Conservation (phyloP, 2,329 filamentous ascomycete genomes). For the Sclerotinia borealis region DNA sequence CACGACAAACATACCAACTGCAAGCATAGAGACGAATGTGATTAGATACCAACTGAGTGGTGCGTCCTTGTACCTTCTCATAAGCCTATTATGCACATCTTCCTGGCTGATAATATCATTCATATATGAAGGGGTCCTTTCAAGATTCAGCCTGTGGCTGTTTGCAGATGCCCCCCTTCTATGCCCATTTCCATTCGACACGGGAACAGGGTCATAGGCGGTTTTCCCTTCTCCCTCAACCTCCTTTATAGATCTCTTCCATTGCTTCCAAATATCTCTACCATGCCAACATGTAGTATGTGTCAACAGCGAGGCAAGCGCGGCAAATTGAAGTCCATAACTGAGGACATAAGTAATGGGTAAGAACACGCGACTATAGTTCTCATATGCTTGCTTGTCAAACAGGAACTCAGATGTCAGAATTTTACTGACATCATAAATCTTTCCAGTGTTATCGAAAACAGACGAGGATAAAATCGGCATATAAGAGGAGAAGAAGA, state of each 20-base stretch:
- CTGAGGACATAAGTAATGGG: constrained; percentile 84
- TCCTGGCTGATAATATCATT: constrained; percentile 60
- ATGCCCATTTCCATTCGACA: constrained; percentile 7
- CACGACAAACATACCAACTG: constrained; percentile 75
- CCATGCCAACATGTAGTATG: constrained; percentile 84
- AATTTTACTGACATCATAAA: constrained; percentile 77
- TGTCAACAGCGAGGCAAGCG: constrained; percentile 69
- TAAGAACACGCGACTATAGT: constrained; percentile 79
- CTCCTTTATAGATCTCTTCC: constrained; percentile 63
- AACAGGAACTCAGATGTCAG: constrained; percentile 73
- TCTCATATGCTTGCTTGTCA: constrained; percentile 66
- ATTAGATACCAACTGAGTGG: constrained; percentile 75
- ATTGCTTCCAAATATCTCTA: constrained; percentile 72
- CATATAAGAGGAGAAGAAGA: constrained; percentile 77
- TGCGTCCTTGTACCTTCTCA: constrained; percentile 76
- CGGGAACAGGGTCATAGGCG: constrained; percentile 46
- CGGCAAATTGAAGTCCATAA: constrained; percentile 82
- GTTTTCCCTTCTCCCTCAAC: constrained; percentile 46
- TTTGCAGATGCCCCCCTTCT: constrained; percentile 7
- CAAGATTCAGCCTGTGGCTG: constrained; percentile 16
- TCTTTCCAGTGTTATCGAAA: constrained; percentile 75
- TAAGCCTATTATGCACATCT: constrained; percentile 78
- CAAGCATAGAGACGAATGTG: constrained; percentile 70
- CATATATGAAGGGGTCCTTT: constrained; percentile 37
- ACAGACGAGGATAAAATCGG: constrained; percentile 79